Base-by-base conservation (phyloP, 169 alveolate species). In the Plasmodium billcollinsi region DNA sequence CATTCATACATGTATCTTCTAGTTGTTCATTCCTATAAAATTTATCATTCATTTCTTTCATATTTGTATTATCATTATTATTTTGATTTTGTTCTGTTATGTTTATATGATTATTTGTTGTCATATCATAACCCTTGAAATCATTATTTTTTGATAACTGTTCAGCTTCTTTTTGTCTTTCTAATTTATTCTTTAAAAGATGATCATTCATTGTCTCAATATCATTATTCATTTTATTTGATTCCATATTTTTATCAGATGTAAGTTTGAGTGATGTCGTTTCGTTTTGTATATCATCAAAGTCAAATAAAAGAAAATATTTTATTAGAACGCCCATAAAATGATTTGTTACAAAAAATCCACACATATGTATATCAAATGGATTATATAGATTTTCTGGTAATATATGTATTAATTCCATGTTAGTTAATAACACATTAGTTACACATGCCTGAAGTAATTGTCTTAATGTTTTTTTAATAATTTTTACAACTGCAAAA, bases 391-490 rank as follows among this genome's bases (percentile, higher is more conserved):
- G 20, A 71, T 72, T 71, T 21, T 70, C 88, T 3, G 92, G 92
- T 3, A 85, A 24, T 26, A 85, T 39, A 50, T 85, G 88, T 47
- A 85, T 85, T 59, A 85, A 61, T 4, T 85, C 88, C 92, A 85
- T 85, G 70, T 85, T 85, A 15, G 59, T 85, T 85, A 85, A 20
- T 43, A 85, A 86, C 11, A 85, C 73, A 33, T 89, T 90, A 21
- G 94, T 92, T 20, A 94, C 62, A 74, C 96, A 88, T 20, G 94
- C 95, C 54, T 94, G 95, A 1, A 93, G 50, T 45, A 94, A 88
- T 70, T 92, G 92, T 61, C 93, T 92, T 66, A 94, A 50, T 2
- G 95, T 73, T 12, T 95, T 88, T 33, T 73, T 89, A 58, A 94
- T 65, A 20, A 94, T 83, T 74, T 92, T 94, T 50, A 94, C 92